Evolutionary conservation across 2,329 filamentous ascomycete genomes (phyloP), one percentile per base, ranked within the genome.

Genomic region (Venturia effusa): DNA sequence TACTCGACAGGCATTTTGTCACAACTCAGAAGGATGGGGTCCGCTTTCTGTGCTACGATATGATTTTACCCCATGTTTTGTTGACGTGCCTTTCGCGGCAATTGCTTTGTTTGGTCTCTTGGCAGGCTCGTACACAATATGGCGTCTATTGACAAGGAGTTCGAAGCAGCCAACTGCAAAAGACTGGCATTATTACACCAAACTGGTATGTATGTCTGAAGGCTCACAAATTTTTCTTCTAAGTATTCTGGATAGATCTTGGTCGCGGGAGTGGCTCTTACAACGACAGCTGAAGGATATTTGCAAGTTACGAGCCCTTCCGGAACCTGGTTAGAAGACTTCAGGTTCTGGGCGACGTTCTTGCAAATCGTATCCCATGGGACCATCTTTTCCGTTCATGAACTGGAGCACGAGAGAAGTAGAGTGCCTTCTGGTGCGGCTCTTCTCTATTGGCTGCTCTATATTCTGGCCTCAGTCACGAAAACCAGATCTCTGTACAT

Each of bases 111-210:
- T 63, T 40, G 61, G 61, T 10, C 40, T 59, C 10, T 19, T 63
- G 5, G 43, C 51, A 2, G 61, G 61, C 22, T 11, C 32, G 17
- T 59, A 41, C 48, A 63, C 61, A 34, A 27, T 63, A 37, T 63
- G 61, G 61, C 34, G 24, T 3, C 19, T 63, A 48, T 39, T 63
- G 24, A 59, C 13, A 5, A 39, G n/a, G 32, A 40, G 27, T 15
- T 63, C 61, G 13, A 63, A 59, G n/a, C 61, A 63, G 32, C 48
- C 48, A 17, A 63, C 61, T 4, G 30, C 39, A 27, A 63, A 59
- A 37, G 61, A 63, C 61, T 63, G 61, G 61, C 61, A 63, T 27
- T 63, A 63, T 40, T 63, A 63, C 48, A 32, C 61, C 8, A 63
- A 63, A 59, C 8, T 63, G 45, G 61, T 63, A 63, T 27, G 61